Percentiles rank a stretch among this genome's conserved stretches.
These are phyloP conservation scores for Pichia sporocuriosa DNA, from an alignment of 805 yeast genomes.

Conservation along the genomic window DNA sequence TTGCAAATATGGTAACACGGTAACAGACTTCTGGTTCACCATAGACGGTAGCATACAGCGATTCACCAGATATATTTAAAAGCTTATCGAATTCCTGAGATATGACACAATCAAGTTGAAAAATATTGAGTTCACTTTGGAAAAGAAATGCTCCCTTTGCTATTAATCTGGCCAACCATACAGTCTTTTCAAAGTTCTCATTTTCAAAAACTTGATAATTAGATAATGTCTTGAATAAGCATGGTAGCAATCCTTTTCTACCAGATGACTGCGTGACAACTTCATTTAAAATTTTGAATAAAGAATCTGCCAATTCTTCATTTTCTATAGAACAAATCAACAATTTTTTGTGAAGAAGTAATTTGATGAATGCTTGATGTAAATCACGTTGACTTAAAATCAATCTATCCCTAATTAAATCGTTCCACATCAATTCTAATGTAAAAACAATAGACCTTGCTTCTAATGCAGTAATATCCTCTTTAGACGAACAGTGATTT, in stretches of 20 bases:
- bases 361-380: conserved; percentile 51
- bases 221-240: conserved; percentile 41
- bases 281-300: conserved; percentile 34
- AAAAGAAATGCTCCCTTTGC: conserved; percentile 38
- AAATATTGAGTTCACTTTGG: conserved; percentile 52
- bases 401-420: conserved; percentile 50
- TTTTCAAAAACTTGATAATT: conserved; percentile 34
- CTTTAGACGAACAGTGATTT: conserved; percentile 6
- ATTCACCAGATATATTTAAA: conserved; percentile 30
- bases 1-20: conserved; percentile 43
- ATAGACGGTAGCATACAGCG: conserved; percentile 43
- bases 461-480: conserved; percentile 13
- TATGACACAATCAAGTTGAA: conserved; percentile 52
- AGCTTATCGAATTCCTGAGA: conserved; percentile 44
- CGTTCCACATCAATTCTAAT: conserved; percentile 48
- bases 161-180: conserved; percentile 49
- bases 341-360: conserved; percentile 38
- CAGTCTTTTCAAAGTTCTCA: conserved; percentile 32
- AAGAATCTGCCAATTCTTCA: conserved; percentile 22
- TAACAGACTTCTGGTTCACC: conserved; percentile 54
- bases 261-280: conserved; percentile 46
- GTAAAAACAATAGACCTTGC: conserved; percentile 26
- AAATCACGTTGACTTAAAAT: conserved; percentile 58
- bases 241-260: conserved; percentile 64
- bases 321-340: conserved; percentile 32